These are phyloP conservation scores for Buddleja alternifolia DNA, from an alignment of 257 asterid genomes.

Conservation along the genomic window DNA sequence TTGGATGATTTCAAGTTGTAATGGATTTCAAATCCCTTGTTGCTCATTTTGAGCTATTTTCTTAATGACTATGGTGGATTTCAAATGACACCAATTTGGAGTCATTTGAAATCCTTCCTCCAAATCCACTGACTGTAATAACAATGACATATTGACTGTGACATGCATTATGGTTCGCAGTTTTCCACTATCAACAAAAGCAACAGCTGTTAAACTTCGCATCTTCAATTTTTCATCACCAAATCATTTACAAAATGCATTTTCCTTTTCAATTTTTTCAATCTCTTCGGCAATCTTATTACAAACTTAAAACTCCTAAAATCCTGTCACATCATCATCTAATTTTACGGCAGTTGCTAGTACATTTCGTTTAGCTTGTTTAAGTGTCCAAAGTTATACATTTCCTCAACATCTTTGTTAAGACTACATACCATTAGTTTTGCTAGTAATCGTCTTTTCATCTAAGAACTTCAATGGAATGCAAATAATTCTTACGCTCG, in stretches of 20 bases:
- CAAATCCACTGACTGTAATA: not conserved
- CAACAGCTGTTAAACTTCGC: constrained; percentile 6
- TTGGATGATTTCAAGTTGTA: too few relatives aligned
- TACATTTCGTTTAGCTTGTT: not conserved
- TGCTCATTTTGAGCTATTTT: too few relatives aligned
- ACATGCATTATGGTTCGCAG: not conserved
- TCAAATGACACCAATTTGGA: too few relatives aligned
- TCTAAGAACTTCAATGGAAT: constrained; percentile 13
- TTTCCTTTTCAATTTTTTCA: constrained; percentile 2
- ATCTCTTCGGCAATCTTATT: not conserved
- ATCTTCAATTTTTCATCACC: constrained; percentile 9
- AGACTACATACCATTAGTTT: not conserved
- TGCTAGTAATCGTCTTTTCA: constrained; percentile 12
- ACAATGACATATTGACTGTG: not conserved
- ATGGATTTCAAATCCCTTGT: too few relatives aligned
- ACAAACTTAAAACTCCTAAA: not conserved
- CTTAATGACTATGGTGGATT: too few relatives aligned
- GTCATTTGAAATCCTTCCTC: too few relatives aligned
- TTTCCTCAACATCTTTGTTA: not conserved
- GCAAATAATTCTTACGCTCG: constrained; percentile 4
- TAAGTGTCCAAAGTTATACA: constrained; percentile 1
- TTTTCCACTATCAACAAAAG: constrained; percentile 16
- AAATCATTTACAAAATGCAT: constrained; percentile 1
- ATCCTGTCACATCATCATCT: not conserved
- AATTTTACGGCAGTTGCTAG: not conserved